Percentiles rank a stretch among this genome's conserved stretches.
These are phyloP conservation scores for Pseudonectria foliicola DNA, from an alignment of 2,329 filamentous ascomycete genomes.

Conservation along the genomic window DNA sequence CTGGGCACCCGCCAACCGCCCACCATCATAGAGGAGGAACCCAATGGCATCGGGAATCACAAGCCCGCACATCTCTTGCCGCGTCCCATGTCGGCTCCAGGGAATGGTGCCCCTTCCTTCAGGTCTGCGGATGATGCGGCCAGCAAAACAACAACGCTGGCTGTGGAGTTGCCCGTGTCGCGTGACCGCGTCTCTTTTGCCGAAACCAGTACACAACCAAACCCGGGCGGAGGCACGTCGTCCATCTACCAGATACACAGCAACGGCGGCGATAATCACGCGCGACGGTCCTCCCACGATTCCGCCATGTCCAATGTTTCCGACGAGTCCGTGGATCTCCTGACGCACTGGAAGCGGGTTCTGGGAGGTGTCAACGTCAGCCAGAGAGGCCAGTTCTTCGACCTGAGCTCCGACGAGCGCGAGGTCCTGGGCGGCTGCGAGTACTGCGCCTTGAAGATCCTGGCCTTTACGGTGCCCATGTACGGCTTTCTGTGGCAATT, in stretches of 20 bases:
- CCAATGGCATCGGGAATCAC: slow-evolving; percentile 5
- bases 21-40: slow-evolving; percentile 7
- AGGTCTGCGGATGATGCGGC: slow-evolving; percentile 10
- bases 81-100: slow-evolving; percentile 14
- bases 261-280: slow-evolving; percentile 1
- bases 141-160: slow-evolving; percentile 17
- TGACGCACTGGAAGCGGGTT: slow-evolving; percentile 26
- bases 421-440: slow-evolving; percentile 55
- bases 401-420: slow-evolving; percentile 45
- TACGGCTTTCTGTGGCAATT: slow-evolving; percentile 56
- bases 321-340: slow-evolving; percentile 20
- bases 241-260: slow-evolving; percentile 16
- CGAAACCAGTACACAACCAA: slow-evolving; percentile 3
- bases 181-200: slow-evolving; percentile 16
- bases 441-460: slow-evolving; percentile 53
- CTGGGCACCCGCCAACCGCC: slow-evolving; percentile 13
- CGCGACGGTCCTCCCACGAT: slow-evolving; percentile 10
- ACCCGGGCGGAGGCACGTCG: slow-evolving; percentile 4
- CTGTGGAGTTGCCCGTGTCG: slow-evolving; percentile 4
- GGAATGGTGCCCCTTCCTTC: slow-evolving; percentile 6
- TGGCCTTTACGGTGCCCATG: slow-evolving; percentile 51
- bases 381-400: slow-evolving; percentile 49
- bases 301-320: slow-evolving; percentile 11
- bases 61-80: slow-evolving; percentile 6
- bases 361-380: slow-evolving; percentile 33